Percentiles rank a stretch among this genome's conserved stretches.
Conservation (phyloP, 163 green algal genomes). For the Scenedesmus sp. region DNA sequence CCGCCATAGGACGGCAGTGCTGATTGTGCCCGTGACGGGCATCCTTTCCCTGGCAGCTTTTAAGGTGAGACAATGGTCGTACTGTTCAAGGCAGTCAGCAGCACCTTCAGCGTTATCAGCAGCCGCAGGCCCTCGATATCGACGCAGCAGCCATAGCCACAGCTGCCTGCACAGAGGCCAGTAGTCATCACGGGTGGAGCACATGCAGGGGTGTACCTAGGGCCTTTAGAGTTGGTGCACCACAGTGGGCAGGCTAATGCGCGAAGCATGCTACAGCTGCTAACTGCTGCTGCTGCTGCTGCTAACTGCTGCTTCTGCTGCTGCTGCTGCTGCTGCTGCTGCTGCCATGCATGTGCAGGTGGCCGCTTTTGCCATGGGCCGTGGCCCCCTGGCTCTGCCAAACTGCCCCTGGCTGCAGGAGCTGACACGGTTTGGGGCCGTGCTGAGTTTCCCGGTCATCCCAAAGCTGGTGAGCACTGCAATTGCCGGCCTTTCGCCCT, state of each 20-base stretch:
- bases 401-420: not conserved
- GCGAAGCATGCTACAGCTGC: not conserved
- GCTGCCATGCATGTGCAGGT: not conserved
- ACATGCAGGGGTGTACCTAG: not conserved
- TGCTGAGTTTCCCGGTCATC: slow-evolving; percentile 42
- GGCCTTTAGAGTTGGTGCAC: too few species aligned
- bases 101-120: too few species aligned
- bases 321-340: not conserved
- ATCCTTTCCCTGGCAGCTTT: slow-evolving; percentile 52
- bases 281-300: not conserved
- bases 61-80: too few species aligned
- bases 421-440: slow-evolving; percentile 37
- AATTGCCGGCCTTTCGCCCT: not conserved
- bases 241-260: not conserved
- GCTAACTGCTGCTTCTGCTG: too few species aligned
- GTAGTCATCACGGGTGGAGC: not conserved
- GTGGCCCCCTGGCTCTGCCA: slow-evolving; percentile 19
- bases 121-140: too few species aligned
- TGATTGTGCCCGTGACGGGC: slow-evolving; percentile 47
- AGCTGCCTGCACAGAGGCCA: too few species aligned
- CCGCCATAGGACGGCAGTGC: not conserved
- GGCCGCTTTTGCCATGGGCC: slow-evolving; percentile 40
- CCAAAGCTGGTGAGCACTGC: slow-evolving; percentile 38
- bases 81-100: too few species aligned
- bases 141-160: not conserved